A percentile compares a stretch with the other conserved stretches of the same genome.
Conservation (phyloP, 441 rosid species). For the Euphorbia schlechtendalii region DNA sequence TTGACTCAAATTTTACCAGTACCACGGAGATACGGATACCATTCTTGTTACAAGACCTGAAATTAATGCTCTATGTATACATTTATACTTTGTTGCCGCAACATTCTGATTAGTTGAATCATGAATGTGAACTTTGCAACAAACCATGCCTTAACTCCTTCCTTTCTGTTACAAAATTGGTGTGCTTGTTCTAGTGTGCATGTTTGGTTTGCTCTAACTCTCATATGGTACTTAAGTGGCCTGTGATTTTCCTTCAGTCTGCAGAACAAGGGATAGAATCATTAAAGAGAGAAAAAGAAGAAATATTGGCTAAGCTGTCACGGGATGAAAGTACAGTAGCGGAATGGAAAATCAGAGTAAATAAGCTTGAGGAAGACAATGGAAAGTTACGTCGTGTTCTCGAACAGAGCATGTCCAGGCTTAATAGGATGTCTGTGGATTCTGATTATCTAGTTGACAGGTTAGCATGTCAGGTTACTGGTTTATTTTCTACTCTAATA, state of each 20-base stretch:
- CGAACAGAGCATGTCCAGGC: conserved; percentile 95
- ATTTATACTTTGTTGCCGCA: neutral
- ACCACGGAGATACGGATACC: too few species aligned
- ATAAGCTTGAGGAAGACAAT: conserved; percentile 88
- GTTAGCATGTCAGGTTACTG: conserved; percentile 30
- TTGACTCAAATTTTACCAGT: neutral
- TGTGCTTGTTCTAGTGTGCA: neutral
- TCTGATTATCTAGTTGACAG: conserved; percentile 94
- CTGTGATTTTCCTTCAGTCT: conserved; percentile 37
- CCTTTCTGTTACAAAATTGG: too few species aligned
- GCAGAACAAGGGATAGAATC: conserved; percentile 47
- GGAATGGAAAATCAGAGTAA: conserved; percentile 63
- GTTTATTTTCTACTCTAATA: neutral
- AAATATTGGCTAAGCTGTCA: conserved; percentile 48
- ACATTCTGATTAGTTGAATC: neutral
- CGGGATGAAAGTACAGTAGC: conserved; percentile 49
- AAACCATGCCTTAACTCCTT: too few species aligned
- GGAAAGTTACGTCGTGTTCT: conserved; percentile 74
- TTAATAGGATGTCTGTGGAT: conserved; percentile 92
- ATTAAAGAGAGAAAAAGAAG: conserved; percentile 67
- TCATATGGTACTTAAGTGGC: neutral
- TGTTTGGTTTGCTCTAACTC: neutral
- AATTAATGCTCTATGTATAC: too few species aligned
- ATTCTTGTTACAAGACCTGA: too few species aligned
- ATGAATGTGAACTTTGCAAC: too few species aligned